These are phyloP conservation scores for Guyanaporus albipodus DNA, from an alignment of 768 basidiomycete species.

Conservation along the genomic window DNA sequence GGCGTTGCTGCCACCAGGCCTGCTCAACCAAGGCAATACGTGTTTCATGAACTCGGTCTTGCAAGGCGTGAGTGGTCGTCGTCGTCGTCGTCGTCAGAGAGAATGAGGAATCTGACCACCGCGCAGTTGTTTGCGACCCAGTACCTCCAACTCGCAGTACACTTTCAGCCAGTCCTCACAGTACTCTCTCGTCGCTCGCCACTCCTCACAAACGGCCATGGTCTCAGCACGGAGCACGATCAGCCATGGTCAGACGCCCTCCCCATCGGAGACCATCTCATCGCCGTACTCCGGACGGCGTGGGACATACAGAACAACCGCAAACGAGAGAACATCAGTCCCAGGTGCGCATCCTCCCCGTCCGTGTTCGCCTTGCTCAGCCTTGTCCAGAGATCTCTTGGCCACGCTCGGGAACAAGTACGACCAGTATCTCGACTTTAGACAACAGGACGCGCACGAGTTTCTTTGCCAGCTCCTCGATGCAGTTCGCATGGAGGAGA, in stretches of 20 bases:
- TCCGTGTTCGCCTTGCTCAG: not conserved
- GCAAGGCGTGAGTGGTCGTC: constrained; percentile 58
- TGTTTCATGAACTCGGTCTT: constrained; percentile 97
- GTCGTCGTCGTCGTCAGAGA: not conserved
- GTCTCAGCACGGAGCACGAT: constrained; percentile 47
- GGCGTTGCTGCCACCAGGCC: constrained; percentile 66
- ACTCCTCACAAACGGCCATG: constrained; percentile 60
- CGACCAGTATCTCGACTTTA: constrained; percentile 92
- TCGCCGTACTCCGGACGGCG: constrained; percentile 54
- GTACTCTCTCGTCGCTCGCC: constrained; percentile 50
- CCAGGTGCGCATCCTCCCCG: constrained; percentile 48
- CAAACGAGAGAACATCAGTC: constrained; percentile 53
- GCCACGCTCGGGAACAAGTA: constrained; percentile 75
- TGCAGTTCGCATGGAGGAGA: constrained; percentile 92
- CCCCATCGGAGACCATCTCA: constrained; percentile 68
- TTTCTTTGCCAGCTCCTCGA: constrained; percentile 86
- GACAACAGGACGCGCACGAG: constrained; percentile 96
- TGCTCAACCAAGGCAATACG: constrained; percentile 81
- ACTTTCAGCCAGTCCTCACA: constrained; percentile 53
- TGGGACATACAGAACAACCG: constrained; percentile 59
- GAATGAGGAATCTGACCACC: not conserved
- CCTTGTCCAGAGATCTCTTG: constrained; percentile 51
- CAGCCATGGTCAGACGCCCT: constrained; percentile 54
- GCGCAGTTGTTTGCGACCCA: constrained; percentile 65
- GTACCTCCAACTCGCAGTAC: constrained; percentile 53